Base-by-base conservation (phyloP, 139 green algal genomes). In the Pleodorina starrii region DNA sequence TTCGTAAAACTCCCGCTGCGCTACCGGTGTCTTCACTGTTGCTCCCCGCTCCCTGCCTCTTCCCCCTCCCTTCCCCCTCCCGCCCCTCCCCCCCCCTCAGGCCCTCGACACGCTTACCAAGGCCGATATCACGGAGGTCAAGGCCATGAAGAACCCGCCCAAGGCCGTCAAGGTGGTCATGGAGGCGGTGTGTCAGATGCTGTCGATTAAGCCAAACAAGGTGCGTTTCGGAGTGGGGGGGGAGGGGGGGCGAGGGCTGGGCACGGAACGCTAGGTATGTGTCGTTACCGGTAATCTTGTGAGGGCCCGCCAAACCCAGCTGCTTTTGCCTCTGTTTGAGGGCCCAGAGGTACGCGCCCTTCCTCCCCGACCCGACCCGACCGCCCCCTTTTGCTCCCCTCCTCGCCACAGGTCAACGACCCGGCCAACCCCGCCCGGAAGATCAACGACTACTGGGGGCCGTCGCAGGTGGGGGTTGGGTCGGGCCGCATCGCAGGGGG, bases 381-480 rank as follows among this genome's bases (percentile, higher is more conserved):
- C n/a, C n/a, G n/a, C n/a, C n/a, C 63, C 43, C 57, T 57, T 16
- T 40, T 9, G 40, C 3, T 19, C 63, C 27, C 21, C 5, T 73
- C 63, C 63, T 23, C 35, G 2, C 63, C 63, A 35, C 84, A 89
- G 84, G 44, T 93, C 73, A 94, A 94, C 46, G 93, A 95, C 85
- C 90, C 86, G 2, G 75, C 80, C 63, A 91, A 95, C 54, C 46
- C 89, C 1, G 90, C 92, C 68, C 91, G 92, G 71, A 92, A 92
- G 51, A 84, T 97, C 73, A 88, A 93, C 63, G 95, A 97, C 92
- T 97, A 94, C 89, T 97, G 95, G 95, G 94, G 91, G 5, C 93
- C 94, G 46, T 91, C 72, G 21, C 84, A 96, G 87, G 91, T 83
- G 29, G n/a, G n/a, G n/a, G n/a, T n/a, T n/a, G n/a, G n/a, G n/a